Evolutionary conservation across 331 rosid species (phyloP), one percentile per base, ranked within the genome.

Genomic region (Malus hybrid): DNA sequence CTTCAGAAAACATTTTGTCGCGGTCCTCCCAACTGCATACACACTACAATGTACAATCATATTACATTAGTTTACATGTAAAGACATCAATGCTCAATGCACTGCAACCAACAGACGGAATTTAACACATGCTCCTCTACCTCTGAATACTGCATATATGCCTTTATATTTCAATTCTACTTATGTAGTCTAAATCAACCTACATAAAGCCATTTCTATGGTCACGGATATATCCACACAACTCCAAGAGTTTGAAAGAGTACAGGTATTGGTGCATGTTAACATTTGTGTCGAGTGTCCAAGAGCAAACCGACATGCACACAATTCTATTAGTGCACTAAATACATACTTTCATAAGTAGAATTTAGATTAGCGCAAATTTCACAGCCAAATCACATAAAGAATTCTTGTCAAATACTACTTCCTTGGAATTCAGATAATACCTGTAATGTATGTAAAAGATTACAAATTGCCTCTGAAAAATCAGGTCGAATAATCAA

Each of bases 391-490:
- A 28, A 28, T 5, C 1, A 28, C 16, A 5, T 14, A 3, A 2
- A 63, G 10, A 63, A 28, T 1, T 14, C 8, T 12, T 62, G 19
- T 24, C 63, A 70, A 24, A 50, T 70, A 57, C 39, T 22, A 22
- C 24, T 29, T 7, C 48, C 29, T n/a, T 7, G 48, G 36, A 65
- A 57, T 48, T 32, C 65, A 44, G 27, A 64, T 34, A 28, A 67
- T 81, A 95, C 99, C 97, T 92, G 97, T 75, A 95, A 87, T 6
- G 98, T 95, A 80, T 95, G 99, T 39, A 95, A 81, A 64, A 95
- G 97, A 87, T 95, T 95, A 91, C 99, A 92, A 65, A 97, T 92
- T 83, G 99, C 99, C 82, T 95, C 99, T 28, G 99, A 97, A 80
- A 95, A 95, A 48, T 95, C 99, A 4, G 90, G 82, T 56, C 99